Base-by-base conservation (phyloP, 306 rosid species). In the Trifolium subterraneum region DNA sequence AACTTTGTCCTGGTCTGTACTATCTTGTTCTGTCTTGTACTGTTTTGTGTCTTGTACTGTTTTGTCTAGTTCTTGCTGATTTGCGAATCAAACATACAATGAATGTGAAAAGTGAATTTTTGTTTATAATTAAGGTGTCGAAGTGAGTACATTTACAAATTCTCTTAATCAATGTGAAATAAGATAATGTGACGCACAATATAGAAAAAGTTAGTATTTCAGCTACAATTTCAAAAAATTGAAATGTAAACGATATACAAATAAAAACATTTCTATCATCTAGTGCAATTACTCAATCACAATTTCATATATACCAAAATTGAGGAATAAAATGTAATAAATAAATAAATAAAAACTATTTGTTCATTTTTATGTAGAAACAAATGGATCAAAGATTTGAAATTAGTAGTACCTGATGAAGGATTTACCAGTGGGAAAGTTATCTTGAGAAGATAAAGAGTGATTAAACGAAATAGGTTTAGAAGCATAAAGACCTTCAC, bases 401-500 rank as follows among this genome's bases (percentile, higher is more conserved):
- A 18, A 59, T 29, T 12, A 5, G 8, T 56, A 84, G 8, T 56
- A 84, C 96, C 96, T 88, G 80, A 90, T 81, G 85, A 90, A 90
- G 29, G 96, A 90, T 82, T 81, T 87, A 66, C 96, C 96, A 79
- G 64, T 81, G 70, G 85, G 77, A 68, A 73, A 82, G 23, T 79
- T 84, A 19, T 90, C 95, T 63, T 84, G 87, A 27, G 85, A 82
- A 58, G 25, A 20, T 5, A 55, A 65, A 68, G 41, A 63, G 75
- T 22, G 83, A 64, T 81, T 78, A 9, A 20, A 22, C 8, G 84
- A 48, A 39, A 54, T 27, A 36, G 56, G 70, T 54, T 68, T 84
- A 60, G 92, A 88, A 52, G 92, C 90, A 19, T 88, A 84, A 31
- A 90, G 92, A 51, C 96, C 90, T 79, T 90, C 96, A 75, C 96